These are phyloP conservation scores for Pseudogymnoascus sp. DNA, from an alignment of 2,329 filamentous ascomycete species.

Conservation along the genomic window DNA sequence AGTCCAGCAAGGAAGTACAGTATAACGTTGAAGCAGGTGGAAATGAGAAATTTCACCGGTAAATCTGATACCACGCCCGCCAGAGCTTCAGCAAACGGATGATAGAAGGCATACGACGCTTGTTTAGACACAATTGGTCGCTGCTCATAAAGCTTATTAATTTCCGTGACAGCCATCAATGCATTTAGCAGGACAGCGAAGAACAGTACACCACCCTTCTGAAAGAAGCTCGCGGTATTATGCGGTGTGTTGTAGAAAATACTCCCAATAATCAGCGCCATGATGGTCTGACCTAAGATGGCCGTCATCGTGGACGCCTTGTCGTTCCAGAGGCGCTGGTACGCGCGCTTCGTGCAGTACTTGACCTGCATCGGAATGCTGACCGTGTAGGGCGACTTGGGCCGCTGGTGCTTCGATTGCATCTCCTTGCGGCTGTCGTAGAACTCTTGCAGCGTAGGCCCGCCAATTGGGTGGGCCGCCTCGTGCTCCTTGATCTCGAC, in stretches of 20 bases:
- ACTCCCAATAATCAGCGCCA: slow-evolving; percentile 53
- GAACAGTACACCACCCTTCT: slow-evolving; percentile 54
- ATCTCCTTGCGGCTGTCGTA: slow-evolving; percentile 28
- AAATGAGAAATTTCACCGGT: slow-evolving; percentile 47
- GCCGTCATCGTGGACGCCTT: slow-evolving; percentile 12
- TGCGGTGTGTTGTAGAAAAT: slow-evolving; percentile 52
- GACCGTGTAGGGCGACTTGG: slow-evolving; percentile 72
- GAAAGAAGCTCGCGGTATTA: slow-evolving; percentile 48
- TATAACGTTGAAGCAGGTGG: slow-evolving; percentile 44
- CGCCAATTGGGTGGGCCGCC: slow-evolving; percentile 28
- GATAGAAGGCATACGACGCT: slow-evolving; percentile 38
- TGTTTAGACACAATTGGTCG: slow-evolving; percentile 41
- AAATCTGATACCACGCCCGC: slow-evolving; percentile 48
- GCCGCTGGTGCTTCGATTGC: slow-evolving; percentile 47
- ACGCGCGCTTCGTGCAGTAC: slow-evolving; percentile 74
- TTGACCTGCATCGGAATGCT: slow-evolving; percentile 66
- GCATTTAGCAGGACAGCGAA: slow-evolving; percentile 59
- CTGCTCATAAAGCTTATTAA: slow-evolving; percentile 57
- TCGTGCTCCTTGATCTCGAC: slow-evolving; percentile 47
- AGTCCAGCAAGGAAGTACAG: slow-evolving; percentile 73
- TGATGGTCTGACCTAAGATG: slow-evolving; percentile 29
- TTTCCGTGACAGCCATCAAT: slow-evolving; percentile 52
- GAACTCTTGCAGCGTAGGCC: slow-evolving; percentile 31
- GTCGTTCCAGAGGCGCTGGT: slow-evolving; percentile 56
- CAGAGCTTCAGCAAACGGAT: slow-evolving; percentile 44